Conservation (phyloP, 441 rosid genomes). For the Isatis lusitanica region DNA sequence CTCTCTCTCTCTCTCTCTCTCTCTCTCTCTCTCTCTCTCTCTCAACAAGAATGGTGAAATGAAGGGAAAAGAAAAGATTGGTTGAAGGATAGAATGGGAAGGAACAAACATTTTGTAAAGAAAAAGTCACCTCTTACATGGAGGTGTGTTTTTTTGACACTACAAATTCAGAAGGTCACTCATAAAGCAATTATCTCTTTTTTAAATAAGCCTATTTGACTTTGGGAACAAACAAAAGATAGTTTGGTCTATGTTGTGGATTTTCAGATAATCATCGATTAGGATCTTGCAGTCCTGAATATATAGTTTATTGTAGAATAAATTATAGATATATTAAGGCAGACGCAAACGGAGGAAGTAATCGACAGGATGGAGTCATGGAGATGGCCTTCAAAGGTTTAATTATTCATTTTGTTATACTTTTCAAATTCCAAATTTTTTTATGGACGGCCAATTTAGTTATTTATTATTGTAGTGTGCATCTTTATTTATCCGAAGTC, state of each 20-base stretch:
- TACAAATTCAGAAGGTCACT: no score
- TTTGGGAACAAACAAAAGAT: constrained; percentile 6
- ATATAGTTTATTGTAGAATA: constrained; percentile 9
- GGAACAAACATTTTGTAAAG: no score
- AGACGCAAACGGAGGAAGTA: constrained; percentile 56
- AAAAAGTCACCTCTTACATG: no score
- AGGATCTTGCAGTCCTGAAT: constrained; percentile 35
- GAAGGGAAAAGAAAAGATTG: no score
- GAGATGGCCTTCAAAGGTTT: constrained; percentile 10
- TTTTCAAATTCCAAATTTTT: background rate
- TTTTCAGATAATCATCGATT: constrained; percentile 1
- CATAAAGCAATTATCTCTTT: no score
- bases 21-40: no score
- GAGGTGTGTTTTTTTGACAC: no score
- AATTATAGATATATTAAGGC: constrained; percentile 5
- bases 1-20: no score
- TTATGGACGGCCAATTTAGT: constrained; percentile 22
- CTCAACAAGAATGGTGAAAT: no score
- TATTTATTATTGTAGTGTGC: background rate
- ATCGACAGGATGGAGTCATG: constrained; percentile 15
- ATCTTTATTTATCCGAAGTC: background rate
- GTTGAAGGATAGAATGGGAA: no score
- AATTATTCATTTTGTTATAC: background rate
- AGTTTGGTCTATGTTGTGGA: background rate
- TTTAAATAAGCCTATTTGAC: constrained; percentile 3